Evolutionary conservation across 208 protist genomes (phyloP), one percentile per base, ranked within the genome.

Genomic region (Leishmania braziliensis): DNA sequence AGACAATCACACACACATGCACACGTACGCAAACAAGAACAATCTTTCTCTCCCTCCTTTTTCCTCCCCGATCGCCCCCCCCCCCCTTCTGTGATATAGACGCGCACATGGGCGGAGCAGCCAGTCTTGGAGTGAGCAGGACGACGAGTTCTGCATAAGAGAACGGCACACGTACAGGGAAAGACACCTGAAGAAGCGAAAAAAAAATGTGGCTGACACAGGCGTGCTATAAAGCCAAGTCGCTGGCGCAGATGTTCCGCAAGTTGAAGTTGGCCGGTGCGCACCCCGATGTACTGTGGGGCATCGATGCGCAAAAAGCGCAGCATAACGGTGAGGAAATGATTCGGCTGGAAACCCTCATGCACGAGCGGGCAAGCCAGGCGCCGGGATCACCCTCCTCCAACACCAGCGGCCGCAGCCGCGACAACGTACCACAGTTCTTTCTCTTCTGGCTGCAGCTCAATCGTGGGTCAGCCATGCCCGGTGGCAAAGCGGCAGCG

Each of bases 291-390:
- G 88, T 97, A 16, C 80, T 97, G 16, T 95, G 92, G 91, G 86
- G 88, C 76, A 89, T 97, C 65, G 93, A 97, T 83, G 91, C 93
- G 36, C 84, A 91, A 68, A 97, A 95, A 85, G 93, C 93, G 43
- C 92, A 95, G 82, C 93, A 97, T 88, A 97, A 97, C 72, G 91
- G 93, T 16, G 91, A 97, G 75, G 90, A 93, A 66, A 95, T 97
- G 93, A 95, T 95, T 53, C 89, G 91, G 0, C 81, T 97, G 29
- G 93, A 97, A 77, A 95, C 89, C 36, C 81, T 95, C 56, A 90
- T 97, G 92, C 92, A 95, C 72, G 79, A 92, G 73, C 82, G 92
- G 0, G 77, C 85, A 29, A 79, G 63, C 36, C 14, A 62, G 73
- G n/a, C 58, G 46, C 73, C 77, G 18, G 68, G 58, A 5, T 54